A percentile compares a stretch with the other conserved stretches of the same genome.
Evolutionary conservation across 2,329 filamentous ascomycete genomes (phyloP).

Genomic region (Cytospora paraplurivora): DNA sequence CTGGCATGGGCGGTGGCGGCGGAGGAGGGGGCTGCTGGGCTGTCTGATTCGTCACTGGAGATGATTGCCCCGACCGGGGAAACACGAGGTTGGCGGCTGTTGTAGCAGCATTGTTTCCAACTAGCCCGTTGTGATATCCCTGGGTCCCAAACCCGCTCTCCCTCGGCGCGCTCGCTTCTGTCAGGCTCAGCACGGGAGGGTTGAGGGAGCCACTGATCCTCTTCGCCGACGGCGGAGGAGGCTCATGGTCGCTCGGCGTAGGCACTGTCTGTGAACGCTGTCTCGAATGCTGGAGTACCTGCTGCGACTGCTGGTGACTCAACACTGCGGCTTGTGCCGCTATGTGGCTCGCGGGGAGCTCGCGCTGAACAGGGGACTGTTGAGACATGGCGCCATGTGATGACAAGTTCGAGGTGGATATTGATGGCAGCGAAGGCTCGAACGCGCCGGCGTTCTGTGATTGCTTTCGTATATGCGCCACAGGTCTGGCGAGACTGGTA

Average conservation of each 20-base stretch:
- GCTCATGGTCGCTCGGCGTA: constrained; percentile 51
- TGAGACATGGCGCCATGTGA: constrained; percentile 52
- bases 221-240: constrained; percentile 37
- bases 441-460: constrained; percentile 77
- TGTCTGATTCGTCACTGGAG: constrained; percentile 43
- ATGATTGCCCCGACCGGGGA: constrained; percentile 61
- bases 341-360: constrained; percentile 71
- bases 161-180: constrained; percentile 64
- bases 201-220: constrained; percentile 55
- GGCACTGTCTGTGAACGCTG: constrained; percentile 77
- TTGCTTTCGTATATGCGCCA: constrained; percentile 61
- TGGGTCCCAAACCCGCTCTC: constrained; percentile 56
- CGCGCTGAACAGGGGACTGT: constrained; percentile 45
- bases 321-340: constrained; percentile 78
- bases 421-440: constrained; percentile 70
- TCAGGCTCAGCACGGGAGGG: constrained; percentile 65
- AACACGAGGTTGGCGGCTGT: constrained; percentile 76
- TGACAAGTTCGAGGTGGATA: constrained; percentile 54
- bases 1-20: constrained; percentile 46
- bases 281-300: constrained; percentile 51
- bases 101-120: constrained; percentile 62
- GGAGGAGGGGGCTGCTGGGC: constrained; percentile 43
- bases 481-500: constrained; percentile 37
- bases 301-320: constrained; percentile 56
- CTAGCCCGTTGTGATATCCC: constrained; percentile 62